Evolutionary conservation across 2,329 filamentous ascomycete genomes (phyloP).

Genomic region (Pseudocercospora pini-densiflorae): DNA sequence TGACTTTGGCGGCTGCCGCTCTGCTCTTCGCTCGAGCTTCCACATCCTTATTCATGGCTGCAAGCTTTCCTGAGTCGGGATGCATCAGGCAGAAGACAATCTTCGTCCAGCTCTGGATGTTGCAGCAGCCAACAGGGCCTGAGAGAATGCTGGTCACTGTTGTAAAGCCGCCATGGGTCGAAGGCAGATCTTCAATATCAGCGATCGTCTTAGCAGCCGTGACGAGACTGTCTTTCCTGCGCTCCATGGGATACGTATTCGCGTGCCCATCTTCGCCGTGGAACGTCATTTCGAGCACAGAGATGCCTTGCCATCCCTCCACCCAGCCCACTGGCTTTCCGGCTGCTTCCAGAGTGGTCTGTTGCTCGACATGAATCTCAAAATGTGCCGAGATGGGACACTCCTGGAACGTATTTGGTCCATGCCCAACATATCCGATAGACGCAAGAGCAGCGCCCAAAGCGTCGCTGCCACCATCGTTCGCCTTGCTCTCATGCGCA

Average conservation of each 20-base stretch:
- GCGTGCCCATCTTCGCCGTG: conserved; percentile 37
- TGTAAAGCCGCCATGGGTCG: conserved; percentile 29
- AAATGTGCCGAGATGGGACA: conserved; percentile 35
- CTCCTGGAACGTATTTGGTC: conserved; percentile 31
- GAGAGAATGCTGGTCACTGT: conserved; percentile 37
- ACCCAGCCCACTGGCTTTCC: conserved; percentile 33
- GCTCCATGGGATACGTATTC: conserved; percentile 37
- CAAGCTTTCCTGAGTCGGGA: conserved; percentile 27
- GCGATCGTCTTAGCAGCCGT: conserved; percentile 32
- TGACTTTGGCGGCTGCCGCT: conserved; percentile 3
- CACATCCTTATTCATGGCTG: conserved; percentile 33
- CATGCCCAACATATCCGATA: conserved; percentile 41
- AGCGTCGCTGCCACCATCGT: conserved; percentile 27
- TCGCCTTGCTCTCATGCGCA: conserved; percentile 34
- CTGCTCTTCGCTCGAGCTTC: conserved; percentile 13
- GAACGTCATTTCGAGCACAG: conserved; percentile 25
- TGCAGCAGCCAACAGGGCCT: conserved; percentile 32
- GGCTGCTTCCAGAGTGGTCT: conserved; percentile 27
- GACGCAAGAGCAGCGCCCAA: conserved; percentile 38
- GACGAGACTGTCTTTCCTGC: conserved; percentile 34
- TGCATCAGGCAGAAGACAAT: conserved; percentile 38
- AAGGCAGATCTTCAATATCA: conserved; percentile 31
- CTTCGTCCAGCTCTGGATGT: conserved; percentile 37
- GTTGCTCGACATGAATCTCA: conserved; percentile 36
- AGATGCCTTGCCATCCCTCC: conserved; percentile 33